Evolutionary conservation across 2,329 filamentous ascomycete species (phyloP), one percentile per base, ranked within the genome.

Genomic region (Pyricularia grisea): DNA sequence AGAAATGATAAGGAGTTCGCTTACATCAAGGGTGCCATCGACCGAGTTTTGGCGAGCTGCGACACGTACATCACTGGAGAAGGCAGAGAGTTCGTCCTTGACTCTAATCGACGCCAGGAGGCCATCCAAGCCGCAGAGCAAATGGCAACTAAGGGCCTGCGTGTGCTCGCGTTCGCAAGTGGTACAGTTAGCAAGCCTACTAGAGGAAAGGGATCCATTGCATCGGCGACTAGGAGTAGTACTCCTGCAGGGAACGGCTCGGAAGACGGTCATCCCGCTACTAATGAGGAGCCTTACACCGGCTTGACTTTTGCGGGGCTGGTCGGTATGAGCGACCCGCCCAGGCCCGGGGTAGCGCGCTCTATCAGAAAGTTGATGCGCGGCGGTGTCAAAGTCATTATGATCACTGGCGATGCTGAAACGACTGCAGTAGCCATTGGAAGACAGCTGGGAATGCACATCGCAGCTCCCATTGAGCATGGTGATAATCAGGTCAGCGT

Each of bases 321-420:
- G 31, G 93, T 98, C 31, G 95, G 95, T 66, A 99, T 99, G 94
- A 97, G 93, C 73, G 95, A 99, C 77, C 95, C 95, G 4, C 95
- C 95, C 2, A 86, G 95, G 67, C 92, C 93, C 72, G 93, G 93
- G 63, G 95, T 99, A 10, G 91, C 93, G 73, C 90, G 90, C 72
- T 93, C 94, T 6, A 97, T 99, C 73, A 87, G 92, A 73, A 90
- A 91, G 71, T 82, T 99, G 69, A 94, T 98, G 90, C 89, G 93
- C 66, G 95, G 95, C 68, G 94, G 94, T 58, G 95, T 99, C 71
- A 95, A 93, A 78, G 92, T 99, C 66, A 96, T 99, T 74, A 99
- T 99, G 95, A 98, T 99, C 73, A 99, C 95, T 11, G 95, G 95
- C 70, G 95, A 99, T 78, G 93, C 95, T 20, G 93, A 98, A 77